phyloP scores from a whole-genome alignment of 306 rosid species.

The Sesbania bispinosa region DNA sequence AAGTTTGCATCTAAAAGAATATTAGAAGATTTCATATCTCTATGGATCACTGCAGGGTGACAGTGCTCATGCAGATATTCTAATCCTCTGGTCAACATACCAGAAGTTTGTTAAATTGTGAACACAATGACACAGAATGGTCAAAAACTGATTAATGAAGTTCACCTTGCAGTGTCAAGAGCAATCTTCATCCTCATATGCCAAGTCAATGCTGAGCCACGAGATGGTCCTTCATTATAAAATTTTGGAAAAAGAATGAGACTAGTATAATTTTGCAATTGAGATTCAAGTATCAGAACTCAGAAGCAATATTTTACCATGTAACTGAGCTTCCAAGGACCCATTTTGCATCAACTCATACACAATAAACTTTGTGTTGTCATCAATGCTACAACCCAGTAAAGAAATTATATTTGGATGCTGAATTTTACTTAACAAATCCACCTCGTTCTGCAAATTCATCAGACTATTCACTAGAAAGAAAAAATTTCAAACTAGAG shows the following conservation, averaged over 20 bases:
- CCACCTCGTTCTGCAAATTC: slow-evolving; percentile 84
- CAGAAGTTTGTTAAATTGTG: slow-evolving; percentile 25
- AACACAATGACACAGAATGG: not conserved
- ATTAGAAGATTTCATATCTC: slow-evolving; percentile 96
- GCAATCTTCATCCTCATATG: slow-evolving; percentile 93
- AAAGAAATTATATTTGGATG: slow-evolving; percentile 76
- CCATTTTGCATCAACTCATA: slow-evolving; percentile 90
- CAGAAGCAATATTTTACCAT: slow-evolving; percentile 51
- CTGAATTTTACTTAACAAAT: slow-evolving; percentile 66
- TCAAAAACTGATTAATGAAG: slow-evolving; percentile 4
- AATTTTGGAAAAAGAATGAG: not conserved
- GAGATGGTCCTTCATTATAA: slow-evolving; percentile 62
- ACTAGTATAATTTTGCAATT: not conserved
- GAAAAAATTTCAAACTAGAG: not conserved
- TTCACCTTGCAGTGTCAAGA: slow-evolving; percentile 85
- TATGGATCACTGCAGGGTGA: slow-evolving; percentile 79
- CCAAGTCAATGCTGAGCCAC: slow-evolving; percentile 84
- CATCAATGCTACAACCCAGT: slow-evolving; percentile 66
- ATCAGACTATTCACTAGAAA: not conserved
- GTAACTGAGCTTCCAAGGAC: slow-evolving; percentile 79
- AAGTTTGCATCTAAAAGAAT: slow-evolving; percentile 88
- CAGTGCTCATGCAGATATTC: slow-evolving; percentile 91
- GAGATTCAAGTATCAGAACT: not conserved
- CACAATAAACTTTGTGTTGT: slow-evolving; percentile 54
- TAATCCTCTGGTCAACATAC: slow-evolving; percentile 69